Evolutionary conservation across 345 rosid genomes (phyloP).

Genomic region (Lagerstroemia speciosa): DNA sequence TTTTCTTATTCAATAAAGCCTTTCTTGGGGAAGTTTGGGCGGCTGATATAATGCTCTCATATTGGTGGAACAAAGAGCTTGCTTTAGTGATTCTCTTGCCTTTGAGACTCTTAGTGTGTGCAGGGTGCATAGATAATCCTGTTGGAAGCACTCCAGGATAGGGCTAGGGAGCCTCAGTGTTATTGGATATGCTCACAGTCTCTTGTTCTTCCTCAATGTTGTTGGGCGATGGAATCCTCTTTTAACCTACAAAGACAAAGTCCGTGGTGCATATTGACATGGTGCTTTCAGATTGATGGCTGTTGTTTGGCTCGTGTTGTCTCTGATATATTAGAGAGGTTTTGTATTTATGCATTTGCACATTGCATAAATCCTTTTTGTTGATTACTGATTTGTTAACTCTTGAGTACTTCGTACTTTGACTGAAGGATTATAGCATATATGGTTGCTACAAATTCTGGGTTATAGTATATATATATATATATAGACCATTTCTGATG

Average conservation of each 20-base stretch:
- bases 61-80: not conserved
- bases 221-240: not conserved
- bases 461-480: not conserved
- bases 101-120: too few species aligned
- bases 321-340: not conserved
- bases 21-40: not conserved
- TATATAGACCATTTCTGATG: not conserved
- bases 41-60: not conserved
- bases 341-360: not conserved
- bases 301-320: not conserved
- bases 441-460: not conserved
- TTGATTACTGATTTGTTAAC: not conserved
- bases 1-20: not conserved
- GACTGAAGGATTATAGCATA: not conserved
- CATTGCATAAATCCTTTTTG: not conserved
- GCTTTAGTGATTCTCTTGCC: too few species aligned
- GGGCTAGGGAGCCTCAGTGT: not conserved
- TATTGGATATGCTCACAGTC: not conserved
- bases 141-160: not conserved
- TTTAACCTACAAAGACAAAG: not conserved
- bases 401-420: not conserved
- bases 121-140: not conserved
- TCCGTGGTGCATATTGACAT: not conserved
- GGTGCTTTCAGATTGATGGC: not conserved
- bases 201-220: not conserved